These are phyloP conservation scores for Leptographium wingfieldii DNA, from an alignment of 2,329 filamentous ascomycete genomes.

Conservation along the genomic window DNA sequence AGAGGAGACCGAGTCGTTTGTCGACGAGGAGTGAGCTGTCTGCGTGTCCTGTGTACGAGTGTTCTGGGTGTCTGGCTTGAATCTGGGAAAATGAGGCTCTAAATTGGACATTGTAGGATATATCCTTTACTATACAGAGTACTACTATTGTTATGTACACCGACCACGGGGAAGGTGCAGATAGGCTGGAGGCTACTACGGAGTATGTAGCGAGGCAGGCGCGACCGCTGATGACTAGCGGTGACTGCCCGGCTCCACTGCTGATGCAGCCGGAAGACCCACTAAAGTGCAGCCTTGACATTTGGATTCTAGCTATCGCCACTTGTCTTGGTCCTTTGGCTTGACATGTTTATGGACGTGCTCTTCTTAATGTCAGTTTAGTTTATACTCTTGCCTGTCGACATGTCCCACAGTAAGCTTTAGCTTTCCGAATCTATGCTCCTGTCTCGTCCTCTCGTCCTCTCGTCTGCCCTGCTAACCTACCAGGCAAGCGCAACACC, in stretches of 20 bases:
- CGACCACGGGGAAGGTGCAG: background rate
- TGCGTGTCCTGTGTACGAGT: background rate
- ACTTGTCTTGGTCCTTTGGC: too few species aligned
- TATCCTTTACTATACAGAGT: background rate
- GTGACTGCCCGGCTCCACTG: background rate
- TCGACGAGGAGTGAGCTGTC: background rate
- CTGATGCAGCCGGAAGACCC: background rate
- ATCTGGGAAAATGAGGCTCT: background rate
- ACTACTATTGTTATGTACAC: background rate
- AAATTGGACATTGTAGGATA: background rate
- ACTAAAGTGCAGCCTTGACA: background rate
- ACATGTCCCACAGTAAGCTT: background rate
- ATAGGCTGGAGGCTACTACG: background rate
- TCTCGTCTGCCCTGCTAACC: background rate
- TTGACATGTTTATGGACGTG: too few species aligned
- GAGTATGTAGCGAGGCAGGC: background rate
- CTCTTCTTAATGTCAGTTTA: too few species aligned
- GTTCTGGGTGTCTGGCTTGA: background rate
- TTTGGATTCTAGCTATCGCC: background rate
- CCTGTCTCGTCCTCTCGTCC: background rate
- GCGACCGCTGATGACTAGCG: background rate
- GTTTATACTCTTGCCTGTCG: too few species aligned
- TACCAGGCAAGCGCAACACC: conserved; percentile 69
- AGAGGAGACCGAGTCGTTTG: conserved; percentile 46
- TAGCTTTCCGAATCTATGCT: too few species aligned